Conservation (phyloP, 345 rosid genomes). For the Rhizophora mangle region DNA sequence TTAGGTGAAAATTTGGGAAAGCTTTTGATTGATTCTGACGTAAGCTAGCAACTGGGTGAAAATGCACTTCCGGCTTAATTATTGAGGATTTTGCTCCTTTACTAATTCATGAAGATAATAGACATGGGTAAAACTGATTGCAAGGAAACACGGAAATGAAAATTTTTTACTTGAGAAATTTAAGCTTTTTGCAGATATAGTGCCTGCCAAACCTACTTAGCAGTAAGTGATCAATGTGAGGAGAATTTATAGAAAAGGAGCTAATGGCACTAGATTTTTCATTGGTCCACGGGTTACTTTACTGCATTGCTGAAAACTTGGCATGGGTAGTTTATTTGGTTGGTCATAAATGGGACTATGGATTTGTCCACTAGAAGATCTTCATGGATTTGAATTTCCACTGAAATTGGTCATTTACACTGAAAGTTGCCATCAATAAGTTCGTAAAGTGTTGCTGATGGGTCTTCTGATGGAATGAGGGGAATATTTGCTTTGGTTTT, state of each 20-base stretch:
- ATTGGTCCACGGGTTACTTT: too few species aligned
- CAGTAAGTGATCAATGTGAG: background rate
- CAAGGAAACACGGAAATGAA: too few species aligned
- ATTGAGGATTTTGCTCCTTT: background rate
- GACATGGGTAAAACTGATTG: too few species aligned
- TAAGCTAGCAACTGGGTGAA: too few species aligned
- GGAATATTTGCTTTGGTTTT: background rate
- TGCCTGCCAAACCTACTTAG: background rate
- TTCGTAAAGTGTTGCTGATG: background rate
- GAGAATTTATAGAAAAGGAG: background rate
- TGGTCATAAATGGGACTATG: background rate
- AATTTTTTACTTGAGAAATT: too few species aligned
- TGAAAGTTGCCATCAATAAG: background rate
- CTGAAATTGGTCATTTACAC: background rate
- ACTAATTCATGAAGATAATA: background rate
- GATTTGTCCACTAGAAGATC: background rate
- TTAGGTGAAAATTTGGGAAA: background rate
- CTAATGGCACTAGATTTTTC: background rate
- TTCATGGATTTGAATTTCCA: background rate
- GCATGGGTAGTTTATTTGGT: background rate
- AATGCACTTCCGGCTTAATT: too few species aligned
- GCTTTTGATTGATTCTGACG: background rate
- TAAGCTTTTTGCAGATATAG: too few species aligned
- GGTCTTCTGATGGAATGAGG: slow-evolving; percentile 7
- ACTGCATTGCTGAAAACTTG: background rate